A percentile compares a stretch with the other conserved stretches of the same genome.
Evolutionary conservation across 441 rosid species (phyloP).

Genomic region (Manihot esculenta): DNA sequence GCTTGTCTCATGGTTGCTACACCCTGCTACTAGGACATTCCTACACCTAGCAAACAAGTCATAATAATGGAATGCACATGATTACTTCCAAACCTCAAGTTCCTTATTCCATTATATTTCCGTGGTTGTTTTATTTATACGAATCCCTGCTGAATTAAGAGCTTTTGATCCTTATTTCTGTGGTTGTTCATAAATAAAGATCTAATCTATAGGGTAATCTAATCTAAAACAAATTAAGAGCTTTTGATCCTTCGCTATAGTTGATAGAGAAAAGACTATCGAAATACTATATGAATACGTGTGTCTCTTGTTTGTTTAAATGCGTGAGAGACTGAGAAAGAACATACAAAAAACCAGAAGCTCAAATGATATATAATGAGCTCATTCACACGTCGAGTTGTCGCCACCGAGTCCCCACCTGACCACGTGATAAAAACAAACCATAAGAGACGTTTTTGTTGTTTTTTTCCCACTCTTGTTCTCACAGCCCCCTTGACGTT

Average conservation of each 20-base stretch:
- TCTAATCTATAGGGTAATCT: neutral
- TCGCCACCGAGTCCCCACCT: slow-evolving; percentile 3
- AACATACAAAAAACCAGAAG: neutral
- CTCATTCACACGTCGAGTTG: too few species aligned
- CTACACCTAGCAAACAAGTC: too few species aligned
- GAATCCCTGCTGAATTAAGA: too few species aligned
- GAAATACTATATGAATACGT: neutral
- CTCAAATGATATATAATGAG: neutral
- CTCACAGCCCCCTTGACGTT: neutral
- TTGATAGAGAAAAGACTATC: slow-evolving; percentile 9
- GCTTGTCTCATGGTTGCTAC: too few species aligned
- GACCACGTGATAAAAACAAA: slow-evolving; percentile 15
- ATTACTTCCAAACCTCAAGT: too few species aligned
- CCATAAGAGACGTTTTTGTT: neutral
- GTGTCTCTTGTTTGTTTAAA: neutral
- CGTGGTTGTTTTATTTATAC: too few species aligned
- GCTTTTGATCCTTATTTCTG: too few species aligned
- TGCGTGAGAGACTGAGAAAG: slow-evolving; percentile 4
- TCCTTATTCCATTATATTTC: too few species aligned
- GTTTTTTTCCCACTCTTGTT: neutral
- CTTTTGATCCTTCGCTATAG: slow-evolving; percentile 4
- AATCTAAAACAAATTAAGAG: neutral
- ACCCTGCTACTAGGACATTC: too few species aligned
- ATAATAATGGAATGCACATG: too few species aligned
- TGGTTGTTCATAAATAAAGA: too few species aligned